Conservation (phyloP, 176 grass and related monocot species). For the Zoysia japonica region DNA sequence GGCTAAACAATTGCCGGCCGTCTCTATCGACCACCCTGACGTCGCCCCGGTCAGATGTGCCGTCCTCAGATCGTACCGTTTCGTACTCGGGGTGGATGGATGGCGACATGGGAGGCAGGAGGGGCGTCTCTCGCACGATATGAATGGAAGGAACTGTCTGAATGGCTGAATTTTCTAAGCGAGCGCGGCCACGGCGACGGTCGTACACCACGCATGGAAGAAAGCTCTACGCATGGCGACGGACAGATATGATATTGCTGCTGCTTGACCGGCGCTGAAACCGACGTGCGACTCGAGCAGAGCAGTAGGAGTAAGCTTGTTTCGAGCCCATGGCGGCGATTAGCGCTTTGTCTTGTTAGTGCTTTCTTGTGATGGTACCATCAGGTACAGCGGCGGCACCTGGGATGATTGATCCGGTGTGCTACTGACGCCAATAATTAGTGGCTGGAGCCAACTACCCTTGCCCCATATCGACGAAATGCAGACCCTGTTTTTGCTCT, state of each 20-base stretch:
- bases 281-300: neutral
- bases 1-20: neutral
- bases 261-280: neutral
- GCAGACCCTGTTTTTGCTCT: too few relatives aligned
- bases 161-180: neutral
- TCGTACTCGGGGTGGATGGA: conserved; percentile 13
- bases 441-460: too few relatives aligned
- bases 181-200: neutral
- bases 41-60: conserved; percentile 20
- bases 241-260: neutral
- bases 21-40: neutral
- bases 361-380: too few relatives aligned
- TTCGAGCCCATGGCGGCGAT: too few relatives aligned
- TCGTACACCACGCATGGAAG: neutral
- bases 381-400: too few relatives aligned
- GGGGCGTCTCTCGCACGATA: too few relatives aligned
- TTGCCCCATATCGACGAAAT: too few relatives aligned
- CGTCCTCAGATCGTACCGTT: conserved; percentile 43
- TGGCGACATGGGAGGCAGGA: neutral
- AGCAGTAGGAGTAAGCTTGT: neutral
- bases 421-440: too few relatives aligned
- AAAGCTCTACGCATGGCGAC: neutral
- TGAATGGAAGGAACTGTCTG: neutral
- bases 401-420: too few relatives aligned
- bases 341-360: too few relatives aligned